phyloP scores from a whole-genome alignment of 2,329 filamentous ascomycete species.

The Fusarium graminum region DNA sequence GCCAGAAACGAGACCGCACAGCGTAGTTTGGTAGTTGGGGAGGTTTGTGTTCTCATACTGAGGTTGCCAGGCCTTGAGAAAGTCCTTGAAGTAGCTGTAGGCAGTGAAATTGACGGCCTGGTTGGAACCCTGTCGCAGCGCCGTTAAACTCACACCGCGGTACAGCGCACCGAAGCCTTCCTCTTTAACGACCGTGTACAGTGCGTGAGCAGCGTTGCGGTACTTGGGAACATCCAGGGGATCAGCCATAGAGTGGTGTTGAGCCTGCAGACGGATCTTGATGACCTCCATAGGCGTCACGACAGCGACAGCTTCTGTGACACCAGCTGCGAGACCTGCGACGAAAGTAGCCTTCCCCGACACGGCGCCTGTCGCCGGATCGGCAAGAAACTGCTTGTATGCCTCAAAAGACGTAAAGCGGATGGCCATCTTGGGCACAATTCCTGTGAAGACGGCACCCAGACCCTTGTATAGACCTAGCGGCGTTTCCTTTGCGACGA shows the following conservation, averaged over 20 bases:
- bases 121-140: conserved; percentile 93
- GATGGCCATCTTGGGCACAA: conserved; percentile 99
- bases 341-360: conserved; percentile 76
- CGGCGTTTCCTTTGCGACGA: conserved; percentile 89
- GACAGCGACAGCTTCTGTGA: conserved; percentile 95
- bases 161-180: conserved; percentile 91
- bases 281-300: conserved; percentile 99
- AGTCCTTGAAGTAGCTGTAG: conserved; percentile 91
- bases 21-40: conserved; percentile 88
- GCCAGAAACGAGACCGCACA: conserved; percentile 91
- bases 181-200: conserved; percentile 91
- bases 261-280: conserved; percentile 97
- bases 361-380: conserved; percentile 74
- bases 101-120: conserved; percentile 99
- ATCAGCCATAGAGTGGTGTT: conserved; percentile 98
- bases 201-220: conserved; percentile 86
- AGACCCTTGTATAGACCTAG: conserved; percentile 97
- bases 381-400: conserved; percentile 87
- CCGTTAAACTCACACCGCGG: conserved; percentile 92
- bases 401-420: conserved; percentile 97
- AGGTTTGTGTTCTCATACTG: conserved; percentile 74
- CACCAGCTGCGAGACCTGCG: conserved; percentile 89
- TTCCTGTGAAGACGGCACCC: conserved; percentile 95
- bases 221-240: conserved; percentile 97
- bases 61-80: conserved; percentile 79